Conservation (phyloP, 306 rosid genomes). For the Chamaecrista fasciculata region DNA sequence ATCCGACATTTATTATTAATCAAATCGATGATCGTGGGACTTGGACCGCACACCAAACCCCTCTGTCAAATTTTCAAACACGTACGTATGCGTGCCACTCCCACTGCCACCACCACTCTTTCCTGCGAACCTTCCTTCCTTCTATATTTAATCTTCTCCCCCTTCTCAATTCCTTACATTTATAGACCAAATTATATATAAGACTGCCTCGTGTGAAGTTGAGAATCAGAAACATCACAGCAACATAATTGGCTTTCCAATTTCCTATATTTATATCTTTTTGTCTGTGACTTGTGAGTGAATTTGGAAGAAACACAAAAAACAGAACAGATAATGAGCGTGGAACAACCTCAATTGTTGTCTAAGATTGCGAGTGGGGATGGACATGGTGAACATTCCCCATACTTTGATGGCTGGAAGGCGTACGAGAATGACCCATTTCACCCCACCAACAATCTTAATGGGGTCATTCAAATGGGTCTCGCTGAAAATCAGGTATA, state of each 20-base stretch:
- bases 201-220: too few species aligned
- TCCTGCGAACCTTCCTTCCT: conserved; percentile 20
- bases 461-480: conserved; percentile 91
- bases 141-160: not conserved
- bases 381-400: conserved; percentile 72
- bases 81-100: not conserved
- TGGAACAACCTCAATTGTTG: conserved; percentile 37
- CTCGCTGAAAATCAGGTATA: conserved; percentile 83
- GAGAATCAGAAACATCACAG: not conserved
- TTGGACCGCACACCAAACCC: not conserved
- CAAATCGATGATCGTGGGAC: not conserved
- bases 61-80: not conserved
- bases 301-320: too few species aligned
- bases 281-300: too few species aligned
- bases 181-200: not conserved
- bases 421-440: conserved; percentile 68
- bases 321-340: not conserved
- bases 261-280: too few species aligned
- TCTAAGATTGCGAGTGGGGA: conserved; percentile 66
- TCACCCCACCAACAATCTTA: conserved; percentile 51
- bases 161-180: too few species aligned
- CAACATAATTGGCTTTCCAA: not conserved
- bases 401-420: conserved; percentile 85
- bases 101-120: not conserved
- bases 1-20: not conserved